A percentile compares a stretch with the other conserved stretches of the same genome.
Evolutionary conservation across 352 stramenopile genomes (phyloP).

Genomic region (Phytopythium kandeliae): DNA sequence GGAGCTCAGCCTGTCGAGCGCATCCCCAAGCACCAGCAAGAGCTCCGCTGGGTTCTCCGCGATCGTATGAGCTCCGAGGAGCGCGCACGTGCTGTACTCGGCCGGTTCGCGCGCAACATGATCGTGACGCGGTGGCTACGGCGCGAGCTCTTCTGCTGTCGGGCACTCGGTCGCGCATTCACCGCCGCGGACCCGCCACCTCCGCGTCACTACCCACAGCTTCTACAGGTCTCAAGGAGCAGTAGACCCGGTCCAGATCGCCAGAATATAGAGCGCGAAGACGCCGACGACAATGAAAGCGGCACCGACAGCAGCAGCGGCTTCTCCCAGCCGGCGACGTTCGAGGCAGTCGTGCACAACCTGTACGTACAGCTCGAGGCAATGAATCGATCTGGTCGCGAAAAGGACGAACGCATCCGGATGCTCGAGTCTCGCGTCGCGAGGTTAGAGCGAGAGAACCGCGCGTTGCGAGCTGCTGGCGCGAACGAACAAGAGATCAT

Average conservation of each 20-base stretch:
- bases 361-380: conserved; percentile 20
- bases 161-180: conserved; percentile 14
- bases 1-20: background rate
- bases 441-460: conserved; percentile 14
- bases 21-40: background rate
- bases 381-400: background rate
- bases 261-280: conserved; percentile 1
- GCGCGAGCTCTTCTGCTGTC: conserved; percentile 5
- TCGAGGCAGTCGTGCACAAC: conserved; percentile 26
- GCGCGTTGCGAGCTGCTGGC: background rate
- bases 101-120: conserved; percentile 12
- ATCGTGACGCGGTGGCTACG: conserved; percentile 12
- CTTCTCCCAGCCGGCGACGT: conserved; percentile 16
- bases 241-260: background rate
- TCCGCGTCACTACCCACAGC: background rate
- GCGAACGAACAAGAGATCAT: background rate
- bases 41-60: background rate
- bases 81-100: conserved; percentile 5
- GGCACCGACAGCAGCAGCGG: conserved; percentile 9
- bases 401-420: conserved; percentile 15
- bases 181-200: background rate
- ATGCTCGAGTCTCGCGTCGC: conserved; percentile 18
- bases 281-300: background rate
- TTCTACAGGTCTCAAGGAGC: background rate
- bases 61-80: background rate